These are phyloP conservation scores for Picea sitchensis DNA, from an alignment of 75 land plant genomes.

Conservation along the genomic window DNA sequence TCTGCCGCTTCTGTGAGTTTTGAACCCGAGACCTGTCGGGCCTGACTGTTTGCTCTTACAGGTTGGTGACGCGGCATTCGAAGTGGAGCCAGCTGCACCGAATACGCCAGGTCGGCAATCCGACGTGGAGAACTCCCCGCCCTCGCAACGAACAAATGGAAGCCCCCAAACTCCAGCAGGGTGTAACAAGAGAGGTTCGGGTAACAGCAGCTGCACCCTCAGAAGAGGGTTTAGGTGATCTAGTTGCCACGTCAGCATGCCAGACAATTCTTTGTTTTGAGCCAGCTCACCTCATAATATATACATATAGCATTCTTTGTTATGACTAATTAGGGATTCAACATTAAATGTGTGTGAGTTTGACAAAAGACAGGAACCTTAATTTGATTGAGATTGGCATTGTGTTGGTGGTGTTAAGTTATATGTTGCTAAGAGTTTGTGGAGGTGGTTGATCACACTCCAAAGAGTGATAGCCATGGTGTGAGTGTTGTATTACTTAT, in stretches of 20 bases:
- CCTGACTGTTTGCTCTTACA: constrained; percentile 5
- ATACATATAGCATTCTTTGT: not conserved
- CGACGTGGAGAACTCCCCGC: not conserved
- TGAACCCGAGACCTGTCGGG: not conserved
- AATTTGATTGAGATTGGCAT: not conserved
- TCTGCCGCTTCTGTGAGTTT: not conserved
- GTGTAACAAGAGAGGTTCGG: not conserved
- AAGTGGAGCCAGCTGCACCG: not conserved
- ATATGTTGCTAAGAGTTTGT: not conserved
- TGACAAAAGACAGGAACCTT: not conserved
- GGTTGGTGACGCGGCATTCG: not conserved
- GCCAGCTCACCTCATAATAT: not conserved
- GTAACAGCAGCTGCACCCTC: not conserved
- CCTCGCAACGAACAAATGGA: not conserved
- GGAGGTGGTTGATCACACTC: constrained; percentile 13
- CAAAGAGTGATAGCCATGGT: constrained; percentile 12
- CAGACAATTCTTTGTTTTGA: constrained; percentile 3
- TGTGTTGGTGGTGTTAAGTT: not conserved
- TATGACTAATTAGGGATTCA: not conserved
- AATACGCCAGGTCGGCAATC: not conserved
- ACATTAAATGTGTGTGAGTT: not conserved
- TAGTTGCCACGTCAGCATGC: not conserved
- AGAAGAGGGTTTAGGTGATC: constrained; percentile 6
- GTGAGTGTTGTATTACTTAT: not conserved
- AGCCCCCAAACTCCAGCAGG: not conserved